Percentiles rank a stretch among this genome's conserved stretches.
Conservation (phyloP, 169 alveolate genomes). For the Eimeria nieschulzi region DNA sequence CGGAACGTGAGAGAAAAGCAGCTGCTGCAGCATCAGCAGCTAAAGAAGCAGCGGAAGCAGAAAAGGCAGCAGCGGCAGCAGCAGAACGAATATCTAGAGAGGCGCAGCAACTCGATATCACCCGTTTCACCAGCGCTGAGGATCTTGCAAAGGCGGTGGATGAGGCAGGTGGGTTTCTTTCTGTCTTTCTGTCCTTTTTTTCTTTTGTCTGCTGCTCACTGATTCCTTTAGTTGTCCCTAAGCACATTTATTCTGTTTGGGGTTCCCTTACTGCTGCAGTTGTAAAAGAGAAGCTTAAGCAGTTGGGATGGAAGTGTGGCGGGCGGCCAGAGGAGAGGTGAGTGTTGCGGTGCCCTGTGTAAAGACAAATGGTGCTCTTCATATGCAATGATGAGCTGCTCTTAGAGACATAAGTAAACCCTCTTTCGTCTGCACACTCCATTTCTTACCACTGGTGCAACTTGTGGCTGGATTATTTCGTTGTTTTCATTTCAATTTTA, state of each 20-base stretch:
- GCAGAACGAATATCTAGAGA: constrained; percentile 37
- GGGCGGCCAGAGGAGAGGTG: constrained; percentile 73
- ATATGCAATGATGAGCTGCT: too few species aligned
- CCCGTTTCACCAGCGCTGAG: constrained; percentile 60
- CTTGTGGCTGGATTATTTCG: neutral
- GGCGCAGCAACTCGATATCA: constrained; percentile 63
- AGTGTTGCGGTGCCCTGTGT: too few species aligned
- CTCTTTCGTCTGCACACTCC: neutral
- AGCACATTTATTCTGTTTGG: neutral
- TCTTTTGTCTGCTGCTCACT: neutral
- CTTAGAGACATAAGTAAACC: too few species aligned
- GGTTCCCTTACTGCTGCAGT: constrained; percentile 7
- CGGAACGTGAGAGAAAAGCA: constrained; percentile 31
- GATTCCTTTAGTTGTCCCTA: neutral
- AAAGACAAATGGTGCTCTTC: too few species aligned
- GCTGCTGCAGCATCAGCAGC: constrained; percentile 61
- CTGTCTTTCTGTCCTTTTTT: neutral
- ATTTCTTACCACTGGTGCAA: neutral
- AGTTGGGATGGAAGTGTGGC: constrained; percentile 74
- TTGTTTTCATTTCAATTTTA: neutral
- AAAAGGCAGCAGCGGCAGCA: constrained; percentile 29
- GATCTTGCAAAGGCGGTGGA: constrained; percentile 69
- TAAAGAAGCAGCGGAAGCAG: constrained; percentile 43
- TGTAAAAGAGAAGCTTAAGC: constrained; percentile 69
- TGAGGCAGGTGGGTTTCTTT: constrained; percentile 47